Base-by-base conservation (phyloP, 2,329 filamentous ascomycete genomes). In the Lasiodiplodia sp. region DNA sequence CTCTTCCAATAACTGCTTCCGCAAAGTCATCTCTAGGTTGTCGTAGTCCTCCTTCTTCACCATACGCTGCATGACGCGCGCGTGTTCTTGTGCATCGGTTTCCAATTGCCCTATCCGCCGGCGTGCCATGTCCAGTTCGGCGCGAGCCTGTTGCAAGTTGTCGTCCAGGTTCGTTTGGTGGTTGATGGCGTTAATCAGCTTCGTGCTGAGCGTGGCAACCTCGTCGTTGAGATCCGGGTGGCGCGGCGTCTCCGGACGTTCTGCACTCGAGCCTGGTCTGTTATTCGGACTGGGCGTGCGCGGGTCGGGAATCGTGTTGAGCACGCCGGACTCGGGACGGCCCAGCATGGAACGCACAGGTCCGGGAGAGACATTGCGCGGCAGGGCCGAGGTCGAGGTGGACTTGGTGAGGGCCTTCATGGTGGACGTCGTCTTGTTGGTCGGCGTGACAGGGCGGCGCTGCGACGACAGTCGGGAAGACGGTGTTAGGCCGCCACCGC, bases 161-260 rank as follows among this genome's bases (percentile, higher is more conserved):
- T 99, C 96, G 79, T 98, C 96, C 55, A 99, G 86, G 25, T 88
- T 90, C 8, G 94, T 97, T 80, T 97, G 94, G 79, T 97, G 92
- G 78, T 99, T 99, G 81, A 99, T 97, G 55, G 96, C 95, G 76
- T 96, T 95, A 74, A 99, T 95, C 71, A 99, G 89, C 80, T 99
- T 99, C 60, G 94, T 95, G 81, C 94, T 98, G 38, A 99, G 85
- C 7, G 92, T 89, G 8, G 95, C 92, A 34, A 99, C 93, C 80
- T 98, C 96, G 72, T 85, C 85, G 77, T 86, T 90, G 53, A 91
- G 77, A 73, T 91, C 88, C 23, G 87, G 87, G 73, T 89, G 86
- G 71, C 81, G 81, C 40, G 76, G 72, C 7, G 76, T 75, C 31
- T 79, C 72, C 7, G 78, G 56, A 75, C 65, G 77, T 82, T 70